These are phyloP conservation scores for Pistacia vera DNA, from an alignment of 345 rosid genomes.

Conservation along the genomic window DNA sequence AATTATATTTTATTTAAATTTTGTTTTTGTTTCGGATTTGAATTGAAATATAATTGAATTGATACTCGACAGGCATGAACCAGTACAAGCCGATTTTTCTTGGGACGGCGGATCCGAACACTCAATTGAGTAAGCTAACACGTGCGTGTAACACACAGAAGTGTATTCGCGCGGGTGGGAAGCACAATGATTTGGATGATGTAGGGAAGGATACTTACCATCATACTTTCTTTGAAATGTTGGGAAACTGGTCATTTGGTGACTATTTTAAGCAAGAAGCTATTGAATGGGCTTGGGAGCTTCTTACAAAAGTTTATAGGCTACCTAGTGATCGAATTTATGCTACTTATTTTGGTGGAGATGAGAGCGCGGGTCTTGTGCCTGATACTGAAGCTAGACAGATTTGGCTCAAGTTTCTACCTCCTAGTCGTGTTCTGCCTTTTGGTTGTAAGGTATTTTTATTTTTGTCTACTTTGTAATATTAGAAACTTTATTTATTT, in stretches of 20 bases:
- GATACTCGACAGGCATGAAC: slow-evolving; percentile 71
- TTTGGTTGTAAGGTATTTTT: slow-evolving; percentile 87
- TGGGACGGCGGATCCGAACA: slow-evolving; percentile 89
- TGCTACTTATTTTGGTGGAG: slow-evolving; percentile 99
- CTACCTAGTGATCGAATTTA: slow-evolving; percentile 78
- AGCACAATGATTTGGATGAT: slow-evolving; percentile 96
- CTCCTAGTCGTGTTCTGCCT: slow-evolving; percentile 76
- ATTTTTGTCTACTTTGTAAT: not conserved
- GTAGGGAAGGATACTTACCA: slow-evolving; percentile 98
- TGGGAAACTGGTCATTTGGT: slow-evolving; percentile 99
- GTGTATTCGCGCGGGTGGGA: slow-evolving; percentile 98
- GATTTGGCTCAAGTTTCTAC: slow-evolving; percentile 81
- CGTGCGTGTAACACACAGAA: slow-evolving; percentile 95
- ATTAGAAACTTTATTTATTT: not conserved
- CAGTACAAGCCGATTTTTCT: slow-evolving; percentile 91
- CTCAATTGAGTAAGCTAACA: slow-evolving; percentile 65
- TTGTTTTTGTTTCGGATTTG: not conserved
- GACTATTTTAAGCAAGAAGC: slow-evolving; percentile 96
- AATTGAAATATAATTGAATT: not conserved
- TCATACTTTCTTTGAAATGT: slow-evolving; percentile 99
- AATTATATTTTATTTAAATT: not conserved
- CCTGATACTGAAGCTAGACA: slow-evolving; percentile 91
- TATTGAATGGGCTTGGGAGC: slow-evolving; percentile 98
- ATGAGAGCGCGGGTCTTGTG: slow-evolving; percentile 80
- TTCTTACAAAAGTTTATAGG: slow-evolving; percentile 78